Conservation (phyloP, 2,329 filamentous ascomycete species). For the Diaporthe citrichinensis region DNA sequence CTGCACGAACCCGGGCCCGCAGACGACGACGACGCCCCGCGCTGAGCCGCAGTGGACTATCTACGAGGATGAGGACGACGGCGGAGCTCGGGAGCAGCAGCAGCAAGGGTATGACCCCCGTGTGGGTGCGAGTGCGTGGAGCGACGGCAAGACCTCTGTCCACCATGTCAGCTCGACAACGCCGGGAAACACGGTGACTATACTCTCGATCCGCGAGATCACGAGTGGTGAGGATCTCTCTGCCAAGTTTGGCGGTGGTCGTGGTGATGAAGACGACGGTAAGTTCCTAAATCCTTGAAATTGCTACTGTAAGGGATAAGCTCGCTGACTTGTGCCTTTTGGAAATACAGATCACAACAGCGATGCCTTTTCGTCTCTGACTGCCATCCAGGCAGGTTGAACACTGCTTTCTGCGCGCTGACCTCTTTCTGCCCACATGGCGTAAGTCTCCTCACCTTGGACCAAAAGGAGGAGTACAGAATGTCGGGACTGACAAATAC, state of each 20-base stretch:
- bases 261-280: conserved; percentile 23
- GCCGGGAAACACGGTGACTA: conserved; percentile 30
- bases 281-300: background rate
- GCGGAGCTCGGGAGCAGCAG: background rate
- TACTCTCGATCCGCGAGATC: conserved; percentile 40
- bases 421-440: conserved; percentile 13
- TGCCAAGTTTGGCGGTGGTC: background rate
- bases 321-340: background rate
- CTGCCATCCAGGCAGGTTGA: conserved; percentile 31
- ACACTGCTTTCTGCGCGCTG: background rate
- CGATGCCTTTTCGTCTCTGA: conserved; percentile 20
- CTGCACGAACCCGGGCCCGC: background rate
- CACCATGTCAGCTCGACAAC: conserved; percentile 23
- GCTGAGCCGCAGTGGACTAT: conserved; percentile 33
- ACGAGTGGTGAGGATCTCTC: conserved; percentile 31
- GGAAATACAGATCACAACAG: conserved; percentile 11
- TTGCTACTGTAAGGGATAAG: background rate
- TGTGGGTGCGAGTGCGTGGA: conserved; percentile 14
- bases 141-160: conserved; percentile 34
- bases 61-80: conserved; percentile 38
- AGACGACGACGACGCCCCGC: conserved; percentile 1
- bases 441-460: conserved; percentile 16
- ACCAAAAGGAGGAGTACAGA: background rate
- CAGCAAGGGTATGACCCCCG: background rate
- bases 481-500: background rate